Conservation (phyloP, 192 early-diverging fungal genomes). For the Entomortierella beljakovae region DNA sequence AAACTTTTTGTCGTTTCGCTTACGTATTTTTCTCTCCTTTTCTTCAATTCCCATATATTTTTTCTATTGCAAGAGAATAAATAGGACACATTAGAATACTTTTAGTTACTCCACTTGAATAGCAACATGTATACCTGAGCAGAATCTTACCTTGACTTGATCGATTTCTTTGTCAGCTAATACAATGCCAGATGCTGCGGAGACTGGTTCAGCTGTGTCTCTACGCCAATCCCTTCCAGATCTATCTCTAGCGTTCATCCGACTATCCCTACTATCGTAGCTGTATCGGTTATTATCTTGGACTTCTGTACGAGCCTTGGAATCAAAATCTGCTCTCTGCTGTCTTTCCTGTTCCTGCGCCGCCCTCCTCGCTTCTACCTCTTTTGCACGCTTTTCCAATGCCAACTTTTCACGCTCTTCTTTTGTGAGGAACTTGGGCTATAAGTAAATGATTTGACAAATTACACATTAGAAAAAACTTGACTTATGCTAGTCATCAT, state of each 20-base stretch:
- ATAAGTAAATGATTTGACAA: constrained; percentile 2
- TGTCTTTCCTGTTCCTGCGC: constrained; percentile 74
- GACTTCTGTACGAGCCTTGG: constrained; percentile 60
- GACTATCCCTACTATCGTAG: constrained; percentile 40
- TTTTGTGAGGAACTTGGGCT: constrained; percentile 91
- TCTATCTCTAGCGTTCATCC: constrained; percentile 28
- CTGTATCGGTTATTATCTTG: constrained; percentile 50
- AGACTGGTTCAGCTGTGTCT: constrained; percentile 2
- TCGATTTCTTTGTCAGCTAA: constrained; percentile 47
- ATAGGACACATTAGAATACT: too few species aligned
- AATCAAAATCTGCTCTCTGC: constrained; percentile 64
- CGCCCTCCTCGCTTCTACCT: constrained; percentile 79
- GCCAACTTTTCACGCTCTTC: constrained; percentile 90
- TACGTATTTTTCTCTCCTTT: constrained; percentile 78
- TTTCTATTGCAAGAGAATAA: constrained; percentile 56
- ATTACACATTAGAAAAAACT: too few species aligned
- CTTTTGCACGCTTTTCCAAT: constrained; percentile 81
- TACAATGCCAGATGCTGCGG: constrained; percentile 21
- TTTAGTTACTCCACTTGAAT: too few species aligned
- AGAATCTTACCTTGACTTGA: constrained; percentile 24
- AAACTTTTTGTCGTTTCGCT: constrained; percentile 94
- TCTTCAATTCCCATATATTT: constrained; percentile 90
- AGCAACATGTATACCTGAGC: too few species aligned
- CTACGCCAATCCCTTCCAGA: constrained; percentile 16
- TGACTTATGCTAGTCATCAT: neutral